Evolutionary conservation across 2,329 filamentous ascomycete species (phyloP), one percentile per base, ranked within the genome.

Genomic region (Sclerotinia nivalis): DNA sequence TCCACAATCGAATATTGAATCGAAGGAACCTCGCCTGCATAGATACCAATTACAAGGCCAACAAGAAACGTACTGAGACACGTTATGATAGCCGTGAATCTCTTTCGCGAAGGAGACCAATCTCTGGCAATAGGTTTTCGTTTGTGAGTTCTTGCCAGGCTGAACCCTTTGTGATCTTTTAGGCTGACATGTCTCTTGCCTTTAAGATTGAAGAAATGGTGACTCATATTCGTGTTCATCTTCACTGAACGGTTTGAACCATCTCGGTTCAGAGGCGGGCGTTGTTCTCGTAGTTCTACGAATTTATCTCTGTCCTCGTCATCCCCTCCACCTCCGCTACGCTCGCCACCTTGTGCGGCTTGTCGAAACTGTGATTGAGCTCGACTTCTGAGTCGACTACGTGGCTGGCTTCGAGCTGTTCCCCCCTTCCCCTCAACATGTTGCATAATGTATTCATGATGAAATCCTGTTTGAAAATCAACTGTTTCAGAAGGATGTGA

Each of bases 1-100:
- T 93, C 91, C 34, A 88, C 88, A 72, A 94, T 87, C 75, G 88
- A 89, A 78, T 93, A 93, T 77, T 93, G 91, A 37, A 94, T 92
- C 4, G 88, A 87, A n/a, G 91, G 91, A 0, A 93, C 91, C 74
- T 93, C 85, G 4, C 91, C 92, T 68, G 90, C 89, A 77, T 93
- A 95, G 31, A 93, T 90, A 0, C 92, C 91, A 70, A 92, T 82
- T 31, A 93, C 82, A 37, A 91, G 81, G 0, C 91, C 91, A 59
- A 93, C 83, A 68, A 93, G 82, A 20, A 89, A 88, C 8, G 91
- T 93, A 74, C 91, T 93, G 73, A 90, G 81, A 76, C 92, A 94
- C 13, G 90, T 88, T 70, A 93, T 86, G 4, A 84, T 80, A 4
- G 92, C 91, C 34, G 88, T 86, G 71, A 91, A 87, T 71, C 90